Base-by-base conservation (phyloP, 2,329 filamentous ascomycete genomes). In the Monosporascus ibericus region DNA sequence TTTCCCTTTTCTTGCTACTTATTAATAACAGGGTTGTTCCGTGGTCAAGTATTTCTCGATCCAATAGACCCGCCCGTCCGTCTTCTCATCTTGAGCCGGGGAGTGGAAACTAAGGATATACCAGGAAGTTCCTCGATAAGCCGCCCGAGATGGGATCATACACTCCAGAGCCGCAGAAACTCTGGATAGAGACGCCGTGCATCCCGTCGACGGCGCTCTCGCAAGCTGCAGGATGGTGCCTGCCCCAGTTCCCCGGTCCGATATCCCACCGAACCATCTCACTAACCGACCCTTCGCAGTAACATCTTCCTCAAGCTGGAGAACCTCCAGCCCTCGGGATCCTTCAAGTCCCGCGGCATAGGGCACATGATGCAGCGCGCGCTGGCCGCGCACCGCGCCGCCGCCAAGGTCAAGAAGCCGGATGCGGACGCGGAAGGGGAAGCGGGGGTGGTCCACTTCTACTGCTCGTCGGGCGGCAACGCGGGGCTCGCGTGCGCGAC, bases 231-330 rank as follows among this genome's bases (percentile, higher is more conserved):
- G 88, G 87, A 69, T 92, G 87, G 86, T 88, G 71, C 65, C 78
- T 68, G 11, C 20, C 51, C 40, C 47, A 15, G 27, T 39, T 37
- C 37, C 42, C 44, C 39, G 11, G 39, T 39, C n/a, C 46, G 30
- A 27, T 2, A 5, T 34, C 30, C 30, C 30, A 14, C 30, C 30
- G 5, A 2, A 14, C 30, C 4, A 34, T 5, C 9, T 14, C 37
- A 6, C 44, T 51, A 24, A 49, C 44, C 30, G 52, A 58, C 30
- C 36, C 46, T 47, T 30, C 48, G n/a, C 55, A 79, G 88, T 74
- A 85, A 87, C 72, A 82, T 95, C 68, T 89, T 88, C 69, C 83
- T 95, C 63, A 95, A 95, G 70, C 81, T 94, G 56, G 90, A 95
- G 63, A 89, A 88, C 66, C 80, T 91, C 51, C 90, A 95, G 65